phyloP scores from a whole-genome alignment of 208 protist genomes.

The Acanthamoeba triangularis region DNA sequence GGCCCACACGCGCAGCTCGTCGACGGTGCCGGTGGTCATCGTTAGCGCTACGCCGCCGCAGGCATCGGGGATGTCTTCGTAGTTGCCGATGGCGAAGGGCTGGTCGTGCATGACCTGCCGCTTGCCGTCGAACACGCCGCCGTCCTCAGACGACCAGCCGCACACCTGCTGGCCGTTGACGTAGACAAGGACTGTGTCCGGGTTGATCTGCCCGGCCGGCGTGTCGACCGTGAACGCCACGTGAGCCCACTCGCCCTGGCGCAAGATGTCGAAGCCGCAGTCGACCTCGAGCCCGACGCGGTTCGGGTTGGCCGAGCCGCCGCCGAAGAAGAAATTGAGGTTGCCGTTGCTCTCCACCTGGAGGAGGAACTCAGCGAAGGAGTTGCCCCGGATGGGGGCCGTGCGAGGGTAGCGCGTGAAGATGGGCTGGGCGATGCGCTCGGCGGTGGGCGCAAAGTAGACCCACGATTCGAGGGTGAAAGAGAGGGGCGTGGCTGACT shows the following conservation, averaged over 20 bases:
- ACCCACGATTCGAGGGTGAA: slow-evolving; percentile 44
- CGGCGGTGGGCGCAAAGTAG: background rate
- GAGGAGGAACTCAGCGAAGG: slow-evolving; percentile 34
- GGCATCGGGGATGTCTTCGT: background rate
- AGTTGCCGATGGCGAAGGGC: slow-evolving; percentile 34
- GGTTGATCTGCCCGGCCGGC: background rate
- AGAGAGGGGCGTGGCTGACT: background rate
- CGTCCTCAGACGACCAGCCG: background rate
- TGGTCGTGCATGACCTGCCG: slow-evolving; percentile 33
- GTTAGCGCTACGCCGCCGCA: background rate
- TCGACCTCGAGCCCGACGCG: background rate
- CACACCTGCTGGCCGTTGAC: background rate
- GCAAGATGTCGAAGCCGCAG: background rate
- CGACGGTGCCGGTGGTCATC: background rate
- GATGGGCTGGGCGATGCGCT: background rate
- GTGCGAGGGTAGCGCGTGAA: slow-evolving; percentile 29
- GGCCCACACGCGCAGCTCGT: slow-evolving; percentile 49
- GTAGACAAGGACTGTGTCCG: background rate
- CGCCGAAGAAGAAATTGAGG: slow-evolving; percentile 55
- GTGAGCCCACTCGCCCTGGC: background rate
- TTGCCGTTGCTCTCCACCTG: slow-evolving; percentile 21
- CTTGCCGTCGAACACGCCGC: background rate
- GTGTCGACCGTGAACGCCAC: background rate
- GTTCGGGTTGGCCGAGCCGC: background rate
- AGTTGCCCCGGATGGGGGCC: background rate